These are phyloP conservation scores for Acacia melanoxylon DNA, from an alignment of 306 rosid genomes.

Conservation along the genomic window DNA sequence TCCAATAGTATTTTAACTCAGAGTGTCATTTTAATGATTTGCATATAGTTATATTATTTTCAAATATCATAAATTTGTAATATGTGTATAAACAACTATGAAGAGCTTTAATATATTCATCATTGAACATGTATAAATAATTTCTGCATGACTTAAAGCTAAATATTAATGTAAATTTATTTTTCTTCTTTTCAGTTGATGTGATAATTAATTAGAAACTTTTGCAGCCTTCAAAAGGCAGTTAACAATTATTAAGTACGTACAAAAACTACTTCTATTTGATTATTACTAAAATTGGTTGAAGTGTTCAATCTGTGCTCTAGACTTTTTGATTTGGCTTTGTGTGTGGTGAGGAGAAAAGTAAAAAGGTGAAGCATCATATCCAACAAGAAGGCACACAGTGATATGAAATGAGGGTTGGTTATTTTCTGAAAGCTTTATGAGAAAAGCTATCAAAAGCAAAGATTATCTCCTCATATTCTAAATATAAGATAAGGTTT, in stretches of 20 bases:
- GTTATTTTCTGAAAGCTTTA: not conserved
- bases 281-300: not conserved
- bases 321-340: not conserved
- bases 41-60: not conserved
- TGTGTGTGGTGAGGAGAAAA: not conserved
- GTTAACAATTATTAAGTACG: not conserved
- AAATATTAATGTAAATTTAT: too few species aligned
- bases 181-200: not conserved
- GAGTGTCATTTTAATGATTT: too few species aligned
- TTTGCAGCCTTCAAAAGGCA: not conserved
- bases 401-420: too few species aligned
- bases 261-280: not conserved
- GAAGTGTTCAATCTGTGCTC: not conserved
- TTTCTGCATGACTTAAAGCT: not conserved
- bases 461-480: not conserved
- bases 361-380: not conserved
- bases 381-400: not conserved
- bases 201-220: not conserved
- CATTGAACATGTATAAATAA: not conserved
- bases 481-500: too few species aligned
- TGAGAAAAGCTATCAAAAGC: not conserved
- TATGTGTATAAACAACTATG: not conserved
- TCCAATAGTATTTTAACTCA: too few species aligned
- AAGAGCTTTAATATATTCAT: not conserved
- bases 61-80: not conserved